Evolutionary conservation across 1,284 basidiomycete species (phyloP).

Genomic region (Pyrrhoderma lamaoense): DNA sequence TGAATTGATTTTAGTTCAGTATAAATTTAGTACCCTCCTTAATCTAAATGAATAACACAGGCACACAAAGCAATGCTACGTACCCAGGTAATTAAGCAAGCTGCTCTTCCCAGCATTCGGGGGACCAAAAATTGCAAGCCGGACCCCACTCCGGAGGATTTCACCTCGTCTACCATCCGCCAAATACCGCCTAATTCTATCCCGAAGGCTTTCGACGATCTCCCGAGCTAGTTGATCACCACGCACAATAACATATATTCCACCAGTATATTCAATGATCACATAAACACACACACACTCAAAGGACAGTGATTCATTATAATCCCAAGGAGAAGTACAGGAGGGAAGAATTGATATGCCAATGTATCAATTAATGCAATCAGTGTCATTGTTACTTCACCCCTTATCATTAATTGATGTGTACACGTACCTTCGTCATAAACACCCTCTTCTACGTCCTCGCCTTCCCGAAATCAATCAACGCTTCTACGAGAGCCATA

Average conservation of each 20-base stretch:
- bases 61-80: constrained; percentile 11
- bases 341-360: too few species aligned
- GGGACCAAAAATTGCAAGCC: constrained; percentile 80
- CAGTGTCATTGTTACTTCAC: too few species aligned
- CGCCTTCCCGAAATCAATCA: constrained; percentile 91
- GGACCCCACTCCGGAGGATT: constrained; percentile 74
- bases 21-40: too few species aligned
- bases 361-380: too few species aligned
- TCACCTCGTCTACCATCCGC: constrained; percentile 71
- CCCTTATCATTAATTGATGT: background rate
- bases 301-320: too few species aligned
- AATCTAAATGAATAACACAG: background rate
- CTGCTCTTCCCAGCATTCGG: constrained; percentile 48
- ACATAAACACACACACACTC: too few species aligned
- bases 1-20: too few species aligned
- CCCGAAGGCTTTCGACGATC: constrained; percentile 40
- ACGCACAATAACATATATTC: background rate
- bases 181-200: constrained; percentile 48
- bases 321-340: too few species aligned
- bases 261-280: background rate
- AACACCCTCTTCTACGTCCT: constrained; percentile 75
- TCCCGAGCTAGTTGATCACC: constrained; percentile 36
- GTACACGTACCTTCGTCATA: constrained; percentile 48
- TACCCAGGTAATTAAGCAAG: constrained; percentile 29
- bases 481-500: constrained; percentile 73